Conservation (phyloP, 129 eudicot species). For the Glebionis coronaria region DNA sequence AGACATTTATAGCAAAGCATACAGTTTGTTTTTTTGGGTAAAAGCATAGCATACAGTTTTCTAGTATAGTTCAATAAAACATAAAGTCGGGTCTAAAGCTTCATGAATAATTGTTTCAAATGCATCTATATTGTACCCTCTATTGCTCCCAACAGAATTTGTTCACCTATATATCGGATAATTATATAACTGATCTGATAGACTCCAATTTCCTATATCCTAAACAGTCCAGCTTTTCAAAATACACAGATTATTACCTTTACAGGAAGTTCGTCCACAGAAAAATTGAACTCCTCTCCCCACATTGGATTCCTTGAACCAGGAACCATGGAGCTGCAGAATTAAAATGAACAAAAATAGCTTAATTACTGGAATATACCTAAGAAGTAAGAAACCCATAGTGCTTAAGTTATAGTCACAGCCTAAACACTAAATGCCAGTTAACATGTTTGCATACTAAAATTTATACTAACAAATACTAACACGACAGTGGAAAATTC, state of each 20-base stretch:
- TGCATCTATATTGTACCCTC: too few species aligned
- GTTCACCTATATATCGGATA: too few species aligned
- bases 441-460: slow-evolving; percentile 8
- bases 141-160: too few species aligned
- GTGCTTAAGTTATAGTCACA: not conserved
- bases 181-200: too few species aligned
- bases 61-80: too few species aligned
- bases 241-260: slow-evolving; percentile 49
- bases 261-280: slow-evolving; percentile 91
- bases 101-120: too few species aligned
- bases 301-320: slow-evolving; percentile 99
- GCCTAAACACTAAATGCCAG: not conserved
- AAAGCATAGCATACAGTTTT: too few species aligned
- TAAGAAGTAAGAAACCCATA: slow-evolving; percentile 4
- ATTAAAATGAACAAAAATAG: slow-evolving; percentile 17
- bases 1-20: too few species aligned
- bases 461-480: slow-evolving; percentile 9
- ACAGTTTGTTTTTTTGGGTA: too few species aligned
- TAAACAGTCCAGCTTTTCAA: not conserved
- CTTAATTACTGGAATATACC: not conserved
- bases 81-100: too few species aligned
- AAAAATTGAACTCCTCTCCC: slow-evolving; percentile 94
- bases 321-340: slow-evolving; percentile 93
- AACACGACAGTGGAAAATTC: slow-evolving; percentile 4
- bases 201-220: slow-evolving; percentile 16